Evolutionary conservation across 73 alveolate genomes (phyloP), one percentile per base, ranked within the genome.

Genomic region (Paramecium pentaurelia): DNA sequence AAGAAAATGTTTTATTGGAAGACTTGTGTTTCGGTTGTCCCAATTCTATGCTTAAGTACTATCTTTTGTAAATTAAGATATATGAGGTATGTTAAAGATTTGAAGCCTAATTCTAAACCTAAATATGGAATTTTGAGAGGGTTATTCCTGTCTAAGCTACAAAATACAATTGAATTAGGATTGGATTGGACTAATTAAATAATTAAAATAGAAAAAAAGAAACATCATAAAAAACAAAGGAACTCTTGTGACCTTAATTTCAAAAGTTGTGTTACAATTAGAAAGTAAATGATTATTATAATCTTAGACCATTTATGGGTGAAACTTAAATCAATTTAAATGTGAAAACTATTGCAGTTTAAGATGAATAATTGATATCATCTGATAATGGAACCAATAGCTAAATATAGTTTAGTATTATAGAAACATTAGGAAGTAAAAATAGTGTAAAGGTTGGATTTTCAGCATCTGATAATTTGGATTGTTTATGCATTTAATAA

Each of bases 21-120:
- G 93, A 86, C 3, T 75, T 94, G 42, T 86, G 93, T 58, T 42
- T 36, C 3, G 86, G 60, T 3, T 47, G 54, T 27, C 93, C 91
- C 6, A 25, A 40, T 47, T 80, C 30, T 0, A 44, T 80, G 51
- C 25, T 36, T 5, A 80, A 80, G 87, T 73, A 73, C 32, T 34
- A 37, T 12, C 5, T 6, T 1, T 22, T 16, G 1, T 36, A 37
- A 16, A 64, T 28, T n/a, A 4, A 73, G 87, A n/a, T 80, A 45
- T 27, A 80, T 80, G 91, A 80, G n/a, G 20, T 47, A 80, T 45
- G 77, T 80, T 1, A 80, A 64, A 20, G 77, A 44, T 12, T 42
- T 45, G 8, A 44, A 44, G 7, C 42, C 71, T 3, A 10, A 9
- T 10, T 45, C 44, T 42, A 80, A 28, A 80, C 91, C 77, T 4